Conservation (phyloP, 169 alveolate genomes). For the Babesia gibsoni region DNA sequence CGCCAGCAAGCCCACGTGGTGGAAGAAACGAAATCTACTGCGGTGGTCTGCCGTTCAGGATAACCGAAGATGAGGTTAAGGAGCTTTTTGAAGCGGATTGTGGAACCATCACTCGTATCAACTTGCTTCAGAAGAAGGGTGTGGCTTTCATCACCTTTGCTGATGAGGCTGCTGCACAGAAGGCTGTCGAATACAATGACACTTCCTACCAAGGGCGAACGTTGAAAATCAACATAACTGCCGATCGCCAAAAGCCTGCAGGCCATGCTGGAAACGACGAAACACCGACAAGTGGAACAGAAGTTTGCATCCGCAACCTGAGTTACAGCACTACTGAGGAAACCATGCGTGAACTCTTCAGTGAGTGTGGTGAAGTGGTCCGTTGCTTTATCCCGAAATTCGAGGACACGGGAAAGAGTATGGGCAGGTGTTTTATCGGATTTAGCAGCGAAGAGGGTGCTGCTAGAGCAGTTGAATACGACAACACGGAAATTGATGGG, state of each 20-base stretch:
- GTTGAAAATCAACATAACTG: slow-evolving; percentile 81
- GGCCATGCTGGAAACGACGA: slow-evolving; percentile 47
- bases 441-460: slow-evolving; percentile 74
- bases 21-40: slow-evolving; percentile 81
- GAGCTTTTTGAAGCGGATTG: slow-evolving; percentile 86
- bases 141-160: slow-evolving; percentile 87
- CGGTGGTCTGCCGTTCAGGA: slow-evolving; percentile 83
- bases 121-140: slow-evolving; percentile 82
- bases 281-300: slow-evolving; percentile 15
- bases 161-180: slow-evolving; percentile 81
- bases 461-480: slow-evolving; percentile 74
- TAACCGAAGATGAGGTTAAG: slow-evolving; percentile 81
- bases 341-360: slow-evolving; percentile 70
- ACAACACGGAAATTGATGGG: slow-evolving; percentile 77
- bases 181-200: slow-evolving; percentile 85
- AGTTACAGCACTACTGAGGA: slow-evolving; percentile 75
- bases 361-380: slow-evolving; percentile 73
- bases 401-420: slow-evolving; percentile 76
- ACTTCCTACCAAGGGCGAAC: slow-evolving; percentile 81
- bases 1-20: background rate
- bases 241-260: slow-evolving; percentile 73
- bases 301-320: slow-evolving; percentile 68
- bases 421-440: slow-evolving; percentile 72
- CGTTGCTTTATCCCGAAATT: slow-evolving; percentile 71
- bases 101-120: slow-evolving; percentile 81